phyloP scores from a whole-genome alignment of 768 basidiomycete genomes.

The Dentipellis fragilis region DNA sequence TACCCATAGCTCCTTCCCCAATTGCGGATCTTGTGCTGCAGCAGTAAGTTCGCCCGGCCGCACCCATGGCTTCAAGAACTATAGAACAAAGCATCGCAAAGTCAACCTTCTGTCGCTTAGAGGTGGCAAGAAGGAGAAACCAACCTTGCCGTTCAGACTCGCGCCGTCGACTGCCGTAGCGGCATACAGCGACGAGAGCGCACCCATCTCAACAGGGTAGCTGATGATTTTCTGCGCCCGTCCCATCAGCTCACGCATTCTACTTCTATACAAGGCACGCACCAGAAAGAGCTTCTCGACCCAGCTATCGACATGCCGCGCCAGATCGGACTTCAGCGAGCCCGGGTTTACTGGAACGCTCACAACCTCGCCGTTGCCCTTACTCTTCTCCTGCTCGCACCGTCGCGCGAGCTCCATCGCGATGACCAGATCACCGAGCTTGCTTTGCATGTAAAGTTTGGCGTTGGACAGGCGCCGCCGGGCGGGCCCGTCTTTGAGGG shows the following conservation, averaged over 20 bases:
- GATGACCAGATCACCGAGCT: neutral
- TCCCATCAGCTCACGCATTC: neutral
- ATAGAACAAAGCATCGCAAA: too few species aligned
- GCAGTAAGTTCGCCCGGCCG: conserved; percentile 2
- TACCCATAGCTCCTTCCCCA: conserved; percentile 14
- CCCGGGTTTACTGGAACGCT: neutral
- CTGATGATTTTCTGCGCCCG: neutral
- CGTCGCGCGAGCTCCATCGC: neutral
- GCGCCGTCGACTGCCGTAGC: neutral
- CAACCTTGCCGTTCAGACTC: conserved; percentile 3
- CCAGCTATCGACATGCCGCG: neutral
- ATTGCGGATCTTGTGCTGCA: conserved; percentile 5
- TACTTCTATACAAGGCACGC: neutral
- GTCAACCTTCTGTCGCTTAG: neutral
- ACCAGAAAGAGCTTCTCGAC: neutral
- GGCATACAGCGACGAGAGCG: neutral
- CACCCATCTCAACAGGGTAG: conserved; percentile 2
- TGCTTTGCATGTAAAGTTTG: conserved; percentile 6
- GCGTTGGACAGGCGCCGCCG: conserved; percentile 4
- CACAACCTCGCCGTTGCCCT: neutral
- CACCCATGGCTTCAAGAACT: conserved; percentile 10
- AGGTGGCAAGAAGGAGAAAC: neutral
- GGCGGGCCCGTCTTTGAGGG: conserved; percentile 12
- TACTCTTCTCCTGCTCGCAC: too few species aligned
- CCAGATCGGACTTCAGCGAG: neutral